These are phyloP conservation scores for Leccinellum luteum DNA, from an alignment of 768 basidiomycete genomes.

Conservation along the genomic window DNA sequence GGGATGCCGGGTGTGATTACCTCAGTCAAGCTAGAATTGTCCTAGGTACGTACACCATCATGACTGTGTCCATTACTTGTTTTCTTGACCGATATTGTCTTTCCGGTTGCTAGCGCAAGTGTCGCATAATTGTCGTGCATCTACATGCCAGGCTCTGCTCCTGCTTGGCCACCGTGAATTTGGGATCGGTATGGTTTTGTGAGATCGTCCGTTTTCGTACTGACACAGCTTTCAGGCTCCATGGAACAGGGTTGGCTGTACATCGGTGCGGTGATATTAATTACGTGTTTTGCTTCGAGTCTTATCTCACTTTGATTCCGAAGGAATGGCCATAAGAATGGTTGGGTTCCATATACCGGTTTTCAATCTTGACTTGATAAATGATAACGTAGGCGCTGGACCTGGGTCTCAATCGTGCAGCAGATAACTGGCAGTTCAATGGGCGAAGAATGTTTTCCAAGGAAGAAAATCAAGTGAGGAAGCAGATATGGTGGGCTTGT, in stretches of 20 bases:
- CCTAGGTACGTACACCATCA: slow-evolving; percentile 52
- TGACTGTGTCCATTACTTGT: neutral
- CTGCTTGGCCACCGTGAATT: slow-evolving; percentile 82
- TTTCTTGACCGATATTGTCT: neutral
- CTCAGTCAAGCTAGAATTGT: slow-evolving; percentile 59
- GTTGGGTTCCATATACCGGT: slow-evolving; percentile 31
- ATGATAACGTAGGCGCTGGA: slow-evolving; percentile 59
- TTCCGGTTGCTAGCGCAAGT: slow-evolving; percentile 46
- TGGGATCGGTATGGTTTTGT: slow-evolving; percentile 58
- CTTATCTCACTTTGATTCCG: slow-evolving; percentile 2
- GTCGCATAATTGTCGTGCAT: slow-evolving; percentile 64
- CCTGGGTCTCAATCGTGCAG: slow-evolving; percentile 76
- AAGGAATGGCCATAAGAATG: slow-evolving; percentile 76
- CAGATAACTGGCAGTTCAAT: slow-evolving; percentile 68
- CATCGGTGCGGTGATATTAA: slow-evolving; percentile 45
- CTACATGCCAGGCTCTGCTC: slow-evolving; percentile 78
- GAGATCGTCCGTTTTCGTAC: neutral
- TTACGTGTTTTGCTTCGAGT: neutral
- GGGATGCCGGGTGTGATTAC: slow-evolving; percentile 67
- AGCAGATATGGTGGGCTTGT: slow-evolving; percentile 81
- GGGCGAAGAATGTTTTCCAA: slow-evolving; percentile 58
- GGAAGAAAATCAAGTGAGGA: slow-evolving; percentile 67
- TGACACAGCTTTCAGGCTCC: slow-evolving; percentile 35
- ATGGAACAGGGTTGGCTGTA: slow-evolving; percentile 90
- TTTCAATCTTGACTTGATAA: slow-evolving; percentile 1